Conservation (phyloP, 179 eudicot species). For the Beta lomatogona region DNA sequence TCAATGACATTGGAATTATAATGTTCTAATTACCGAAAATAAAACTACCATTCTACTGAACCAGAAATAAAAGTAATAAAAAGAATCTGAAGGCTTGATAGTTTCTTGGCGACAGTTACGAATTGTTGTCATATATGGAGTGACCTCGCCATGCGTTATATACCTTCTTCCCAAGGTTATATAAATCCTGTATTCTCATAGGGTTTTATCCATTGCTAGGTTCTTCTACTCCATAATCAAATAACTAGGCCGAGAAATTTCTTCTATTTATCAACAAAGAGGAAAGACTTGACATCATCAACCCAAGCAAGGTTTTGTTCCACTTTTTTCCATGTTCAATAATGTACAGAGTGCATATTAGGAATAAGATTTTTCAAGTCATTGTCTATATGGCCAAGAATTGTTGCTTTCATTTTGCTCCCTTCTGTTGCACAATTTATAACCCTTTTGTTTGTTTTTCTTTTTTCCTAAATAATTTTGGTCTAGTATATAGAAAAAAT, state of each 20-base stretch:
- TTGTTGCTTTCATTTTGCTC: neutral
- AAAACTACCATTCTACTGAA: neutral
- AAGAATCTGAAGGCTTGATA: neutral
- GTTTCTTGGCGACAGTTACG: neutral
- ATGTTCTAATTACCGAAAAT: neutral
- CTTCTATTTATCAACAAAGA: neutral
- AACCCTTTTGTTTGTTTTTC: neutral
- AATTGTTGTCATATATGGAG: neutral
- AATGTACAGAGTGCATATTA: neutral
- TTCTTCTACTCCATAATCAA: neutral
- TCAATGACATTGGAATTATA: neutral
- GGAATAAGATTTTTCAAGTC: neutral
- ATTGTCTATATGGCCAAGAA: neutral
- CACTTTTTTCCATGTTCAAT: neutral
- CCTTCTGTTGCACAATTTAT: neutral
- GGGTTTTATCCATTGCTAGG: neutral
- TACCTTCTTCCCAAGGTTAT: neutral
- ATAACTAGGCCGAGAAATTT: neutral
- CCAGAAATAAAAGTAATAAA: neutral
- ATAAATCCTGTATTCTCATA: neutral
- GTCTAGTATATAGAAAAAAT: neutral
- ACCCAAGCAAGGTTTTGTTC: slow-evolving; percentile 3
- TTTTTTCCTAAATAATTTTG: neutral
- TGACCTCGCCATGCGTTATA: neutral
- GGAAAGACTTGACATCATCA: neutral